phyloP scores from a whole-genome alignment of 768 basidiomycete genomes.

The Termitomyces sp. region DNA sequence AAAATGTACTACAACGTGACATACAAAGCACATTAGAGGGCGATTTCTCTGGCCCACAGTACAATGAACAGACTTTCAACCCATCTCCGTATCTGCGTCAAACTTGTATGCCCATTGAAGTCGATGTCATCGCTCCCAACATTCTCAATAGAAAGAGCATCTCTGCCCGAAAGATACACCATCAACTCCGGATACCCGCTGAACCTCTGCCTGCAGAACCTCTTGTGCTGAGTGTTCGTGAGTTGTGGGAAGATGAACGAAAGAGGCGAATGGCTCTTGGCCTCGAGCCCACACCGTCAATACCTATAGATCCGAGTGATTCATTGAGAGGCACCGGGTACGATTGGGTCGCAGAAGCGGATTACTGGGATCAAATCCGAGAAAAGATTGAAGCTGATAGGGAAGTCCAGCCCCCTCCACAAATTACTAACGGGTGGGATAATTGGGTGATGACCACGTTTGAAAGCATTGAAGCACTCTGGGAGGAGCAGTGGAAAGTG shows the following conservation, averaged over 20 bases:
- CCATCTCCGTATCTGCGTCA: slow-evolving; percentile 59
- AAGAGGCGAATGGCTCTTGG: slow-evolving; percentile 61
- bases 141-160: slow-evolving; percentile 81
- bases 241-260: slow-evolving; percentile 97
- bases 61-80: slow-evolving; percentile 26
- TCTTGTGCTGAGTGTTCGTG: slow-evolving; percentile 81
- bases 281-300: slow-evolving; percentile 63
- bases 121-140: slow-evolving; percentile 75
- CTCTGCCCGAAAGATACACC: slow-evolving; percentile 50
- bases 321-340: slow-evolving; percentile 49
- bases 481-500: slow-evolving; percentile 56
- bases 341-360: slow-evolving; percentile 67
- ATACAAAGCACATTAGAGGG: slow-evolving; percentile 22
- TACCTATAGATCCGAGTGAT: slow-evolving; percentile 68
- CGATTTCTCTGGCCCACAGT: slow-evolving; percentile 23
- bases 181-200: slow-evolving; percentile 67
- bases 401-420: slow-evolving; percentile 10
- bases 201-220: slow-evolving; percentile 54
- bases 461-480: slow-evolving; percentile 83
- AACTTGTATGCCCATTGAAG: slow-evolving; percentile 67
- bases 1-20: slow-evolving; percentile 55
- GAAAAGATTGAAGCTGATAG: slow-evolving; percentile 50
- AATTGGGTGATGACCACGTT: slow-evolving; percentile 81
- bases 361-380: slow-evolving; percentile 71
- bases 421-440: slow-evolving; percentile 47